Base-by-base conservation (phyloP, 306 rosid species). In the Cucumis hystrix region DNA sequence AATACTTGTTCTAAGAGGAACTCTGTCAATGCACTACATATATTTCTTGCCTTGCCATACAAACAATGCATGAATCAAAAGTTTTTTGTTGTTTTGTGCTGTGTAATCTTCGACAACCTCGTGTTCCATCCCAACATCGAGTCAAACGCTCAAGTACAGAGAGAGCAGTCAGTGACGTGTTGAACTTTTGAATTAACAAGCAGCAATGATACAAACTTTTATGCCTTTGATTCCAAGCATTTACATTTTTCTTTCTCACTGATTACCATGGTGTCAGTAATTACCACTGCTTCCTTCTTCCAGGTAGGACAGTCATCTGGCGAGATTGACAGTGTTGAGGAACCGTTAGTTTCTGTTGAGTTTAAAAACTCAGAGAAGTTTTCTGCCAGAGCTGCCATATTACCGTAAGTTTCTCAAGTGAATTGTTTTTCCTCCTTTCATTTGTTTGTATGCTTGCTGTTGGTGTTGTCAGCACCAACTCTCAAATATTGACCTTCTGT, bases 321-420 rank as follows among this genome's bases (percentile, higher is more conserved):
- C 51, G 97, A 85, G 77, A 84, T 83, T 79, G 86, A 68, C 16
- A 74, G 79, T 80, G 83, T 71, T 39, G 79, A 88, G 79, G 89
- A 84, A 85, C 97, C 91, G 80, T 87, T 95, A 75, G 83, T 92
- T 70, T 72, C 55, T 61, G 82, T 55, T 65, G 84, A 81, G 23
- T 68, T 20, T 73, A 91, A 82, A 52, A 57, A 1, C 56, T 52
- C 93, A 58, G 88, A 90, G 75, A 78, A 81, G 66, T 95, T 86
- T 78, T 92, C 97, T 28, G 52, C 85, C 71, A 43, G 56, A 79
- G 87, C 91, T 28, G 91, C 96, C 49, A 85, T 95, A 81, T 86
- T 92, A 61, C 99, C 99, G 99, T 92, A 80, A 88, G 97, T 85
- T 80, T 59, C 64, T 45, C 20, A 20, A 7, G 75, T 69, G 23